Evolutionary conservation across 2,329 filamentous ascomycete species (phyloP), one percentile per base, ranked within the genome.

Genomic region (Dactylellina haptotyla): DNA sequence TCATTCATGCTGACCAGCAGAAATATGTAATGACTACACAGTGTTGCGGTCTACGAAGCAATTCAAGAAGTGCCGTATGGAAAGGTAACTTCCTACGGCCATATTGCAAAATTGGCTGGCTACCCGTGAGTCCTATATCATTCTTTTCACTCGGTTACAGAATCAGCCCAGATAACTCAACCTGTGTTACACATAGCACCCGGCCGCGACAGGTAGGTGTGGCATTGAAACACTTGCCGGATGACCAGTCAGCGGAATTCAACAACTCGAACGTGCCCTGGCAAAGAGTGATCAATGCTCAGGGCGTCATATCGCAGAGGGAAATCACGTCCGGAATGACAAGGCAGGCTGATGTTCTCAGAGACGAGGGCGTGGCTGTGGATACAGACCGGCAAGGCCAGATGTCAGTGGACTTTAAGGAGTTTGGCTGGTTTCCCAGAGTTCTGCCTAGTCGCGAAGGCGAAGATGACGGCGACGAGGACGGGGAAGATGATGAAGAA

Each of bases 221-320:
- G 50, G 96, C 91, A 80, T 86, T 98, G 25, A 97, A 97, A 80
- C 89, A 97, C 79, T 87, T 98, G 10, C 87, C 93, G 0, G 75
- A 78, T 10, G 79, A 82, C 4, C 84, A 86, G 66, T 78, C 83
- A 0, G 80, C 82, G 0, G 76, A 79, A 63, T 96, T 90, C 82
- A 89, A 97, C 80, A 84, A 86, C 70, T 84, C 83, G 23, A 97
- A 90, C 76, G 94, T 98, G 2, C 94, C 94, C 0, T 98, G 94
- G 94, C 94, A 98, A 83, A 85, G 95, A 67, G 91, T 98, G 71
- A 90, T 98, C 79, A 97, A 94, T 80, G 83, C 91, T 12, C 91
- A 81, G 93, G 94, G 20, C 84, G 67, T 87, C 70, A 96, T 98
- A 76, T 96, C 93, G 46, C 90, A 90, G 5, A 87, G 93, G 67